Percentiles rank a stretch among this genome's conserved stretches.
These are phyloP conservation scores for Globisporangium sylvaticum DNA, from an alignment of 352 stramenopile genomes.

Conservation along the genomic window DNA sequence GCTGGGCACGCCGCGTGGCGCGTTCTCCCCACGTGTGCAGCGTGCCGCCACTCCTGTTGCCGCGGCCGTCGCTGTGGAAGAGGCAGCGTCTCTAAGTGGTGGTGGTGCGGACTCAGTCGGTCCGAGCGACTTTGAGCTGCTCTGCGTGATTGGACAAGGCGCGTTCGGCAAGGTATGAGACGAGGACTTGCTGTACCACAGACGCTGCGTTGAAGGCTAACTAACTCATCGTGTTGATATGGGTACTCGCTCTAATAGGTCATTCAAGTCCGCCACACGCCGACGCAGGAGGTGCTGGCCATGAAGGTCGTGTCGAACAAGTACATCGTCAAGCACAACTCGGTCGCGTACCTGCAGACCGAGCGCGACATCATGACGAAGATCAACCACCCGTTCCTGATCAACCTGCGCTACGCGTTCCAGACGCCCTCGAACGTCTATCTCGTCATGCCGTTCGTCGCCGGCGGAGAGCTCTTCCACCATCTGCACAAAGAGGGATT, in stretches of 20 bases:
- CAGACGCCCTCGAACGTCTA: slow-evolving; percentile 81
- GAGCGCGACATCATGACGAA: slow-evolving; percentile 88
- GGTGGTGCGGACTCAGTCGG: slow-evolving; percentile 25
- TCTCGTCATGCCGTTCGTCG: slow-evolving; percentile 77
- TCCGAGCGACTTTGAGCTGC: slow-evolving; percentile 74
- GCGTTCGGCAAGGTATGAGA: slow-evolving; percentile 84
- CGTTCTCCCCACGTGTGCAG: slow-evolving; percentile 12
- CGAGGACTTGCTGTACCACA: too few relatives aligned
- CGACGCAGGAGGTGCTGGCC: slow-evolving; percentile 66
- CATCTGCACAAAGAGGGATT: slow-evolving; percentile 59
- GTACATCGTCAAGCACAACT: slow-evolving; percentile 85
- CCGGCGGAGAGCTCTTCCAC: slow-evolving; percentile 68
- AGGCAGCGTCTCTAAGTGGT: neutral
- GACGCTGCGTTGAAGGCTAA: too few relatives aligned
- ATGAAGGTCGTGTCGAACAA: slow-evolving; percentile 89
- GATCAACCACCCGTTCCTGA: slow-evolving; percentile 82
- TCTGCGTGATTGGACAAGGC: slow-evolving; percentile 82
- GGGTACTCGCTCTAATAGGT: slow-evolving; percentile 27
- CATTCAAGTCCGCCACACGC: slow-evolving; percentile 79
- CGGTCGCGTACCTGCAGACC: slow-evolving; percentile 67
- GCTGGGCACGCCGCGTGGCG: slow-evolving; percentile 14
- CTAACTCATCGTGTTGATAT: neutral
- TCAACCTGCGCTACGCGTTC: slow-evolving; percentile 77
- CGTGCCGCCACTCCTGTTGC: neutral
- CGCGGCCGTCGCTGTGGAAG: slow-evolving; percentile 11